Evolutionary conservation across 2,329 filamentous ascomycete genomes (phyloP), one percentile per base, ranked within the genome.

Genomic region (Gyromitra esculenta): DNA sequence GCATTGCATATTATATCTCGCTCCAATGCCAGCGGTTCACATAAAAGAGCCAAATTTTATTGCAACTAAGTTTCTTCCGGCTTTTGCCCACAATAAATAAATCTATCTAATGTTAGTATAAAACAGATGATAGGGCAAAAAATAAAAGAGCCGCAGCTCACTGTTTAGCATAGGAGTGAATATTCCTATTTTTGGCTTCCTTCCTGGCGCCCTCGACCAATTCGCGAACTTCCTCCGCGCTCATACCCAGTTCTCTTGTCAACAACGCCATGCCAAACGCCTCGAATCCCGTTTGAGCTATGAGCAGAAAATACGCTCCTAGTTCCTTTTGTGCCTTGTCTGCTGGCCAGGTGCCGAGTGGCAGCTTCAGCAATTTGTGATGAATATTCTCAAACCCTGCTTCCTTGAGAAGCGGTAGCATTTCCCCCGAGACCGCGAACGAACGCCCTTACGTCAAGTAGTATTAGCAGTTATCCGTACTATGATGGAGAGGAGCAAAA

Each of bases 321-420:
- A 84, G 75, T 76, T 83, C 81, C 79, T 84, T 85, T 76, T 82
- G 80, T 66, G 80, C 78, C 1, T 70, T 54, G 66, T 88, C 85
- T 68, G 81, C 83, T 0, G 86, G 83, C 87, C 87, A 88, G 0
- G 82, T 80, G n/a, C 85, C 86, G 8, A 86, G 83, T 0, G 87
- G 87, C 11, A 87, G 82, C 79, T 86, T 85, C 77, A 83, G 83
- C 4, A 83, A 82, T n/a, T 81, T 79, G 35, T 84, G 82, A 4
- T 81, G 80, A 2, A 86, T 81, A 68, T 86, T 84, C n/a, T 83
- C 80, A 57, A 85, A 87, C 0, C 85, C 85, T 0, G 84, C 84
- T 8, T 82, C 81, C 5, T 79, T 73, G 5, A 83, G 81, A 54
- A 81, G 81, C 48, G 84, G 83, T 83, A 83, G 85, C 6, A 80